Conservation (phyloP, 2,329 filamentous ascomycete genomes). For the Tolypocladium paradoxum region DNA sequence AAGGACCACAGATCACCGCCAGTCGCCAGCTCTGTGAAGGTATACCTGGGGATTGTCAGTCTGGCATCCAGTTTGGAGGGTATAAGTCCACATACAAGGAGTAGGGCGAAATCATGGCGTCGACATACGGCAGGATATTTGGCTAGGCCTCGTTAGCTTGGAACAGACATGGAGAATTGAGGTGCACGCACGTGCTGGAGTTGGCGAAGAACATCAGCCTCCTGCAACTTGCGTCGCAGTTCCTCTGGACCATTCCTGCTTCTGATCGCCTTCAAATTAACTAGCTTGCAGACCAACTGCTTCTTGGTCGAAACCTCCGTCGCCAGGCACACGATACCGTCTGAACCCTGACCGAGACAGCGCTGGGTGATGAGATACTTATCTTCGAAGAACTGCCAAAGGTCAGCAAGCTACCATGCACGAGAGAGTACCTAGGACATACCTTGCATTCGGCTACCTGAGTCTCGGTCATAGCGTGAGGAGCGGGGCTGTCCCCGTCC, state of each 20-base stretch:
- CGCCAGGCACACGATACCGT: constrained; percentile 26
- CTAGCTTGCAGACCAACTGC: constrained; percentile 60
- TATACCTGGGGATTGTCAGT: constrained; percentile 28
- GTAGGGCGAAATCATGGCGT: constrained; percentile 37
- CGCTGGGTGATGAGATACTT: constrained; percentile 22
- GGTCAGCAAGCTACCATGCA: neutral
- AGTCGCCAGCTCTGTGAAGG: constrained; percentile 45
- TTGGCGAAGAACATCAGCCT: constrained; percentile 41
- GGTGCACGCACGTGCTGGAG: constrained; percentile 38
- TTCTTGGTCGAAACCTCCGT: constrained; percentile 37
- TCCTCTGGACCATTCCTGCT: constrained; percentile 15
- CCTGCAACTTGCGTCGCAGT: constrained; percentile 30
- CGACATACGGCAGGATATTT: constrained; percentile 41
- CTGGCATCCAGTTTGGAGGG: too few relatives aligned
- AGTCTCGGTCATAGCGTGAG: constrained; percentile 14
- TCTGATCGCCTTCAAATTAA: constrained; percentile 33
- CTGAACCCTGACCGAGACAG: constrained; percentile 25
- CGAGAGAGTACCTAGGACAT: neutral
- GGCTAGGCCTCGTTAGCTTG: constrained; percentile 28
- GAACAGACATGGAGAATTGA: neutral
- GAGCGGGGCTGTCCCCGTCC: constrained; percentile 15
- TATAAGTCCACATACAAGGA: constrained; percentile 27
- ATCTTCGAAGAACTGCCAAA: constrained; percentile 17
- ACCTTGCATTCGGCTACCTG: constrained; percentile 24
- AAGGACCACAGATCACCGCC: constrained; percentile 44